Evolutionary conservation across 495 filamentous ascomycete species (phyloP), one percentile per base, ranked within the genome.

Genomic region (Neurospora sp.): DNA sequence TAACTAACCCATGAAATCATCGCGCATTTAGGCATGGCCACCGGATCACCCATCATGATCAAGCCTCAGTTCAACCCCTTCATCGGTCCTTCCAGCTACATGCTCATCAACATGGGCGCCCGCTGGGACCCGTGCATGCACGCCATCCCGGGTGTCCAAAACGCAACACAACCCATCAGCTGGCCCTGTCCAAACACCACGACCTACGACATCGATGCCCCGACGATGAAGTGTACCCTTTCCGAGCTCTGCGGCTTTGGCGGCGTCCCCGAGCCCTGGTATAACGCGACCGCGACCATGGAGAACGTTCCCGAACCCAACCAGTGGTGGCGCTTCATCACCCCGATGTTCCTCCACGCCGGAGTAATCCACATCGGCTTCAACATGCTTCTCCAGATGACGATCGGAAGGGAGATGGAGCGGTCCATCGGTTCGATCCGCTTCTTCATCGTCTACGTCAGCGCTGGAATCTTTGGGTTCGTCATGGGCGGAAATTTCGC

Each of bases 311-410:
- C 85, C n/a, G 81, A 85, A 71, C 96, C 96, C 18, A 90, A 98
- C 77, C 96, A 99, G 80, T 98, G 96, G 96, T 99, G 89, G 79
- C 90, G 96, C 70, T 98, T 99, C 83, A 97, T 99, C 79, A 83
- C 90, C 20, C 96, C 96, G 66, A 98, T 99, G 72, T 99, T 99
- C 85, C 81, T 98, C 74, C 96, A 99, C 78, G 93, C 92, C 37
- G 96, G 96, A 6, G 82, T 99, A 54, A 89, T 99, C 75, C 96
- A 99, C 82, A 97, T 99, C 73, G 91, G 88, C 14, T 98, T 98
- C 87, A 99, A 99, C 80, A 86, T 98, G 84, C 85, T 98, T 4
- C 88, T 97, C 9, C 96, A 99, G 79, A 81, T 97, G 75, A 92
- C 90, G 3, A 88, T 98, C 75, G 96, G 93, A 16, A 86, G 88